Percentiles rank a stretch among this genome's conserved stretches.
These are phyloP conservation scores for Litchi chinensis DNA, from an alignment of 345 rosid species.

Conservation along the genomic window DNA sequence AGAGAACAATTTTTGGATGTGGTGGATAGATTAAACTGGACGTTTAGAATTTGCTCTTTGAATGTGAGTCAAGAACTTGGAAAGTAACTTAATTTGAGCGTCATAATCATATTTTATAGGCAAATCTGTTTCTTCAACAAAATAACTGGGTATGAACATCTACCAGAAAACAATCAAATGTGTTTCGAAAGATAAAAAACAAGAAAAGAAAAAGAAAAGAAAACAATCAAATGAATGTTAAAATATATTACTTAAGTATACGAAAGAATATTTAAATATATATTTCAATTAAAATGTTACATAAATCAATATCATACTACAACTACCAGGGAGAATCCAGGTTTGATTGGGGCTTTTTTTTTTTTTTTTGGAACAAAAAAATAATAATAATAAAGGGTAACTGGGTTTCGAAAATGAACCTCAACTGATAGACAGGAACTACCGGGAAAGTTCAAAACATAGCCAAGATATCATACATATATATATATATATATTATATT, in stretches of 20 bases:
- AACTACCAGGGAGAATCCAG: neutral
- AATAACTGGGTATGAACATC: too few relatives aligned
- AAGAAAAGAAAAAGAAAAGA: too few relatives aligned
- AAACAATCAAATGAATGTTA: neutral
- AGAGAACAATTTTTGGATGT: too few relatives aligned
- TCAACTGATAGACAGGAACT: conserved; percentile 9
- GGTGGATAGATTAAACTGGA: too few relatives aligned
- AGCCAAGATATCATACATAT: conserved; percentile 23
- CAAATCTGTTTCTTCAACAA: too few relatives aligned
- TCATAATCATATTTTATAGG: too few relatives aligned
- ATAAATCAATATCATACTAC: neutral
- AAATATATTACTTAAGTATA: neutral
- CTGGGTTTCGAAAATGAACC: neutral
- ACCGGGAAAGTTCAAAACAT: conserved; percentile 21
- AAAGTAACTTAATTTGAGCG: too few relatives aligned
- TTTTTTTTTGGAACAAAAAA: too few relatives aligned
- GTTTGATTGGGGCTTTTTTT: neutral
- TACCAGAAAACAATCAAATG: too few relatives aligned
- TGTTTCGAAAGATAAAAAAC: too few relatives aligned
- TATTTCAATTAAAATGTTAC: neutral
- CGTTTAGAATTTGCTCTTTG: too few relatives aligned
- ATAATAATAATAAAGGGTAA: neutral
- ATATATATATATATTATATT: conserved; percentile 30
- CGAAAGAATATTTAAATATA: neutral
- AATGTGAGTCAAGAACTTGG: too few relatives aligned